A percentile compares a stretch with the other conserved stretches of the same genome.
These are phyloP conservation scores for Schoenoplectus triqueter DNA, from an alignment of 202 grass and related monocot genomes.

Conservation along the genomic window DNA sequence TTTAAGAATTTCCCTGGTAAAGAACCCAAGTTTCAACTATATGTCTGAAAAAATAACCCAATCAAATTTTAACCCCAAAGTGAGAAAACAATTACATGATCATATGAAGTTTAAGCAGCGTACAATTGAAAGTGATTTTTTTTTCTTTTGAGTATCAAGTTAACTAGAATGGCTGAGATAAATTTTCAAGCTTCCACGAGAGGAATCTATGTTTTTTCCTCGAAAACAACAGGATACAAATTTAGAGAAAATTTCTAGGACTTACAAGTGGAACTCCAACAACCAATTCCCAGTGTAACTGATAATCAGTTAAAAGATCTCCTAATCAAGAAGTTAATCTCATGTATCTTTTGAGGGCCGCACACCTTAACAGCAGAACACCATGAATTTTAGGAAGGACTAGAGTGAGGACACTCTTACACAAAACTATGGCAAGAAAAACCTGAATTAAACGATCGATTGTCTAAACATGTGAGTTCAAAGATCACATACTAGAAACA, in stretches of 20 bases:
- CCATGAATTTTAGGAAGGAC: not conserved
- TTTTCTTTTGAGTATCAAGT: not conserved
- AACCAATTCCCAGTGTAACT: slow-evolving; percentile 6
- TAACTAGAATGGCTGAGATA: not conserved
- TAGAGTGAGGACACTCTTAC: not conserved
- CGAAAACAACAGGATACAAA: slow-evolving; percentile 7
- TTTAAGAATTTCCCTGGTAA: not conserved
- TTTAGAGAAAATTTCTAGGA: not conserved
- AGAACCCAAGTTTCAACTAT: slow-evolving; percentile 2
- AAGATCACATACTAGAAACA: not conserved
- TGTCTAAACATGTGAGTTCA: slow-evolving; percentile 5
- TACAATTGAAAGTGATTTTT: not conserved
- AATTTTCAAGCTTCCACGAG: not conserved
- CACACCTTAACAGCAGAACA: not conserved
- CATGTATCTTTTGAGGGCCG: not conserved
- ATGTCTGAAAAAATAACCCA: not conserved
- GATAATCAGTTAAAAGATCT: not conserved
- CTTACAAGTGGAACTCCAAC: not conserved
- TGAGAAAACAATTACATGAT: not conserved
- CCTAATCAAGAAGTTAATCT: not conserved
- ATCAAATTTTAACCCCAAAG: not conserved
- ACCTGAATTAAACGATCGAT: not conserved
- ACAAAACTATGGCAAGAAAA: not conserved
- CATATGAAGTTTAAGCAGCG: not conserved
- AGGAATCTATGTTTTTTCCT: not conserved